phyloP scores from a whole-genome alignment of 768 basidiomycete genomes.

The Trametes punicea region DNA sequence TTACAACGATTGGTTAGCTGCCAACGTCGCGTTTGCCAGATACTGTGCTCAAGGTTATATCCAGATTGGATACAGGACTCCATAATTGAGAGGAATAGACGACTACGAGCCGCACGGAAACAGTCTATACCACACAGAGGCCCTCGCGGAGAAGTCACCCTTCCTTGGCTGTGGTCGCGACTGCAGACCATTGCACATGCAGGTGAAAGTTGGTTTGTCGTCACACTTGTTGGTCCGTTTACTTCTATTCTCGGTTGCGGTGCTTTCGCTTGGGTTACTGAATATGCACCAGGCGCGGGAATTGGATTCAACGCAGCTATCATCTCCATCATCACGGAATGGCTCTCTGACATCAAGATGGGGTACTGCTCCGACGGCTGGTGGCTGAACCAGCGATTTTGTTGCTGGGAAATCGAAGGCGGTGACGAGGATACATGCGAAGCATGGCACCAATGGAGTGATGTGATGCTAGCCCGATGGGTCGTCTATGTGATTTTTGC shows the following conservation, averaged over 20 bases:
- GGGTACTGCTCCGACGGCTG: constrained; percentile 96
- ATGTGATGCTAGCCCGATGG: constrained; percentile 69
- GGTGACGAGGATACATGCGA: constrained; percentile 79
- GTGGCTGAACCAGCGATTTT: constrained; percentile 99
- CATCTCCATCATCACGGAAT: constrained; percentile 92
- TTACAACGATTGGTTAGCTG: constrained; percentile 85
- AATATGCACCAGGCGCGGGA: constrained; percentile 56
- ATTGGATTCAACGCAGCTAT: constrained; percentile 95
- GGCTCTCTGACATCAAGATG: constrained; percentile 97
- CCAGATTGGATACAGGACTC: constrained; percentile 98
- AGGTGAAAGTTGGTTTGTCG: constrained; percentile 90
- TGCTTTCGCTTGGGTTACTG: background rate
- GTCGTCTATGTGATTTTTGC: constrained; percentile 85
- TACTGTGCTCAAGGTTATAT: constrained; percentile 12
- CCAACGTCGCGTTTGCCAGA: too few species aligned
- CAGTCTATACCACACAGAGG: constrained; percentile 41
- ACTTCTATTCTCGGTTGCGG: background rate
- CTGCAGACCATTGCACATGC: constrained; percentile 57
- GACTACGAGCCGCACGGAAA: constrained; percentile 57
- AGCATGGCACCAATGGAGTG: constrained; percentile 92
- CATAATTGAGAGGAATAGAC: constrained; percentile 79
- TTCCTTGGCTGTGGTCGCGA: constrained; percentile 60
- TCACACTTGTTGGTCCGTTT: constrained; percentile 77
- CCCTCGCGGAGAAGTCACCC: constrained; percentile 48
- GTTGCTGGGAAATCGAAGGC: constrained; percentile 93